Percentiles rank a stretch among this genome's conserved stretches.
Conservation (phyloP, 208 protist species). For the Crithidia mellificae region DNA sequence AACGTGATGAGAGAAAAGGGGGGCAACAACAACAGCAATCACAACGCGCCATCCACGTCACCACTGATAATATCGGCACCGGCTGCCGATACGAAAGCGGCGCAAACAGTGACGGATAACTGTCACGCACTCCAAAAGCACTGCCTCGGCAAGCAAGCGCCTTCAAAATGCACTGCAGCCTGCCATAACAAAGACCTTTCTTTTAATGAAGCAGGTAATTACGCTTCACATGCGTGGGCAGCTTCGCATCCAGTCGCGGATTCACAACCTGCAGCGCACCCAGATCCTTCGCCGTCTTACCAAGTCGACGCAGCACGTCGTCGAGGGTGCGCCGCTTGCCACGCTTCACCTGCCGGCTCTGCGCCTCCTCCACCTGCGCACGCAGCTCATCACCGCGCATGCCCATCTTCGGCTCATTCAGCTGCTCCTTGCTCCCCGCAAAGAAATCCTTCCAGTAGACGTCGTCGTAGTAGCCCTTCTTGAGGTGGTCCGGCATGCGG, state of each 20-base stretch:
- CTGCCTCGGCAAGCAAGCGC: neutral
- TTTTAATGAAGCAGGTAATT: conserved; percentile 83
- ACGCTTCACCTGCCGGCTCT: conserved; percentile 34
- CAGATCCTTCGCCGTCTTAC: conserved; percentile 81
- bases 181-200: too few relatives aligned
- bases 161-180: too few relatives aligned
- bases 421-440: conserved; percentile 85
- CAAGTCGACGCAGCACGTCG: conserved; percentile 80
- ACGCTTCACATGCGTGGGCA: conserved; percentile 88
- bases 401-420: conserved; percentile 91
- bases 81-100: too few relatives aligned
- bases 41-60: neutral
- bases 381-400: conserved; percentile 90
- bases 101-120: too few relatives aligned
- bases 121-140: too few relatives aligned
- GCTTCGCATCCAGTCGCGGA: conserved; percentile 78
- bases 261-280: conserved; percentile 85
- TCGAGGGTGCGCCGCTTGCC: conserved; percentile 82
- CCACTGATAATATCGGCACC: too few relatives aligned
- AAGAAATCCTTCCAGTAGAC: conserved; percentile 94
- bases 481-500: conserved; percentile 90
- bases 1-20: conserved; percentile 8
- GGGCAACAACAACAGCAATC: neutral
- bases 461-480: conserved; percentile 94
- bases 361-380: conserved; percentile 56